Base-by-base conservation (phyloP, 1,284 basidiomycete species). In the Cryptococcus sp. region DNA sequence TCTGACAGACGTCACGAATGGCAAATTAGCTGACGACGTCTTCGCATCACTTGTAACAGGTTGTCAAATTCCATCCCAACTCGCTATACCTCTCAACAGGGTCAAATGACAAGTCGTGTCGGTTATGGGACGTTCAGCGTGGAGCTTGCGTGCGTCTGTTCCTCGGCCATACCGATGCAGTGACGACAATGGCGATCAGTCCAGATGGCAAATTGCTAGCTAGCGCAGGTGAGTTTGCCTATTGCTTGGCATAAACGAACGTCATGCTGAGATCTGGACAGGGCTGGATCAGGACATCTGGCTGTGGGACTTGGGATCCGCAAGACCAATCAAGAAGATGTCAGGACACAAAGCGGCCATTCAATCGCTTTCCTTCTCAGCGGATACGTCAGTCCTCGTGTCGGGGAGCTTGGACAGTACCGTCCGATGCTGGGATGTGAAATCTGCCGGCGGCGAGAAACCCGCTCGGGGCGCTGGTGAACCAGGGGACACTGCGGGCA, bases 111-210 rank as follows among this genome's bases (percentile, higher is more conserved):
- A 89, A 91, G 83, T 94, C 94, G 5, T 92, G 93, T 62, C 86
- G 96, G 47, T 79, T 99, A 41, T 99, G 96, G 96, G 96, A 99
- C 74, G 91, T 97, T n/a, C 96, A 99, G 72, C 87, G 89, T 35
- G 96, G 96, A 5, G 84, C 87, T 3, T 96, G 93, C 76, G 87
- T 99, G 4, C 87, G 96, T 11, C 89, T 99, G 20, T 99, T 99
- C 78, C 87, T 96, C 38, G 96, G 95, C 0, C 96, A 99, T 75
- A 90, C 93, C 69, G 93, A 90, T 50, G 83, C 89, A 5, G 84
- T 99, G n/a, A 90, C 92, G 5, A 85, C 88, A 2, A 80, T 99
- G 60, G 90, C 91, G 4, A 86, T 98, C 70, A 93, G 90, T 68
- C 93, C 94, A 3, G 95, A 98, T 78, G 96, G 96, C 2, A 85